Base-by-base conservation (phyloP, 2,329 filamentous ascomycete species). In the Penicillium palitans region DNA sequence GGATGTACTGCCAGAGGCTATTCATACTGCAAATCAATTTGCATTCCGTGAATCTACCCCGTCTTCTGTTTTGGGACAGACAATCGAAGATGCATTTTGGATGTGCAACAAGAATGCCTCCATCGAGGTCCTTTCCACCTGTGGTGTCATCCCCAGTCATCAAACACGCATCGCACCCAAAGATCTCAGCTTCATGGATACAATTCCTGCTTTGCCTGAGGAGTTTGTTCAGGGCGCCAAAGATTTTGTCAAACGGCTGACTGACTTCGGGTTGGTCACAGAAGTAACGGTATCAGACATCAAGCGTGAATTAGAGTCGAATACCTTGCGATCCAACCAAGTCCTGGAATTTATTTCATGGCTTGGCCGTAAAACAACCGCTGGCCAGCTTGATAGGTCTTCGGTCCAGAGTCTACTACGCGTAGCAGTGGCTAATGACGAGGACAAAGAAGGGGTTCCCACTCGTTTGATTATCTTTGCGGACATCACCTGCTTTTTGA, bases 51-150 rank as follows among this genome's bases (percentile, higher is more conserved):
- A 96, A 69, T 97, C 95, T 1, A 98, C 96, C 0, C 95, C 95
- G 1, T 96, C 90, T 61, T 84, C 84, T 0, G 84, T 90, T 60
- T 90, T 98, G 21, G 91, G 92, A 0, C 87, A 91, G 69, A 89
- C 91, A 61, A 91, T 99, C 53, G 93, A 97, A 70, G 91, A 97
- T 75, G 90, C 92, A 0, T 99, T 99, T 72, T 99, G 95, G 95
- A 96, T 87, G 37, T 93, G 91, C 62, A 95, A 90, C 69, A 88
- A 86, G 71, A 89, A 88, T 62, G 87, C 91, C 2, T 88, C 86
- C 0, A 91, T 98, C 57, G 93, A 97, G 69, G 84, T 97, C 7
- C 87, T 96, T 64, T 97, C 93, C 1, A 96, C 89, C 21, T 86
- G 88, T 58, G 96, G 96, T 56, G 87, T 99, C 7, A 81, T 97